A percentile compares a stretch with the other conserved stretches of the same genome.
Evolutionary conservation across 225 moss, liverwort and hornwort species (phyloP).

Genomic region (Pseudoscleropodium purum): DNA sequence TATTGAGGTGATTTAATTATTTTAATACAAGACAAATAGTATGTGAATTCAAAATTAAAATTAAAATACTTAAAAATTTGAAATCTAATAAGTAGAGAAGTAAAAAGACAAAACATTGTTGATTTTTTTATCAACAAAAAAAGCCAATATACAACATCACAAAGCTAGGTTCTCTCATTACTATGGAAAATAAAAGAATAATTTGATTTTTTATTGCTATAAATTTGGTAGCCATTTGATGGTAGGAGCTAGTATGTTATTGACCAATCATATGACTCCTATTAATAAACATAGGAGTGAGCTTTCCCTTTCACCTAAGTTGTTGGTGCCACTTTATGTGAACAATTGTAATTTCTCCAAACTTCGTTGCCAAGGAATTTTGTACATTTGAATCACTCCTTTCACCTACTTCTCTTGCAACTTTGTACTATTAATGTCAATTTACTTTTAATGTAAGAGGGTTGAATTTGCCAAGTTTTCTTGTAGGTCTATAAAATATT

Average conservation of each 20-base stretch:
- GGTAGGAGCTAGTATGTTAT: not conserved
- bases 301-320: not conserved
- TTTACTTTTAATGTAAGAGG: not conserved
- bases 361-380: not conserved
- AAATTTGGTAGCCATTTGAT: not conserved
- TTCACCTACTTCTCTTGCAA: rapidly evolving
- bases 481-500: too few species aligned
- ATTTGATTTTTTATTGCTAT: too few species aligned
- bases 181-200: not conserved
- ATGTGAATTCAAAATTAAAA: not conserved
- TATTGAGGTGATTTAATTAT: not conserved
- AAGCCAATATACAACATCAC: not conserved
- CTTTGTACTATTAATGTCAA: not conserved
- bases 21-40: not conserved
- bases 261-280: rapidly evolving
- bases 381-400: rapidly evolving
- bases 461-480: too few species aligned
- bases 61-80: not conserved
- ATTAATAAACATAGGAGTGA: rapidly evolving
- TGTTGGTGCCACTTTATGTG: not conserved
- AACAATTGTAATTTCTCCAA: not conserved
- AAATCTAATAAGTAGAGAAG: not conserved
- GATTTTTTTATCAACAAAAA: not conserved
- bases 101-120: not conserved
- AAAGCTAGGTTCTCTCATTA: not conserved